Percentiles rank a stretch among this genome's conserved stretches.
Evolutionary conservation across 2,329 filamentous ascomycete species (phyloP).

Genomic region (Exophiala viscosa): DNA sequence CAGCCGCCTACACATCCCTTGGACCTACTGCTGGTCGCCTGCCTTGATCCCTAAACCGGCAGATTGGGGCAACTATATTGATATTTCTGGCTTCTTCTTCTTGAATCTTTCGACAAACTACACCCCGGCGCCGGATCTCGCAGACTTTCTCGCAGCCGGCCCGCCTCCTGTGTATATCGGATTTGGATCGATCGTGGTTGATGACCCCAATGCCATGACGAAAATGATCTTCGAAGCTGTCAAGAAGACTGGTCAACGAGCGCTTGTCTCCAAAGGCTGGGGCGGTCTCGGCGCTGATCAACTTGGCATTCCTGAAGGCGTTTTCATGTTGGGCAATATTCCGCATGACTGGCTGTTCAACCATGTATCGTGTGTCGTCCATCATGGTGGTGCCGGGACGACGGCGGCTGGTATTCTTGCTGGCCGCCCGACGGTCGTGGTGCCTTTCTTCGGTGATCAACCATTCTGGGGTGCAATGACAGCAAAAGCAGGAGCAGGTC

Average conservation of each 20-base stretch:
- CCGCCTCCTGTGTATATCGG: conserved; percentile 76
- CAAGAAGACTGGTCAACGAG: conserved; percentile 63
- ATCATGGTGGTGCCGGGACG: conserved; percentile 84
- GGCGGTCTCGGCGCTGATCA: conserved; percentile 74
- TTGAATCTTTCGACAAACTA: conserved; percentile 65
- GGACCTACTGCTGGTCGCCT: conserved; percentile 90
- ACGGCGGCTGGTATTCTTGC: conserved; percentile 80
- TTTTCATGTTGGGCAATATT: conserved; percentile 80
- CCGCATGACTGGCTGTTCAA: conserved; percentile 89
- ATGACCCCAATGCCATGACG: conserved; percentile 69
- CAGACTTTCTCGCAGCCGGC: conserved; percentile 63
- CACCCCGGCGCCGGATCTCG: conserved; percentile 62
- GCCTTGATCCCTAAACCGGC: conserved; percentile 72
- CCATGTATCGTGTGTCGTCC: conserved; percentile 74
- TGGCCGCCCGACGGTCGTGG: conserved; percentile 74
- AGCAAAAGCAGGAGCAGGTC: conserved; percentile 67
- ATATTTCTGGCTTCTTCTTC: conserved; percentile 74
- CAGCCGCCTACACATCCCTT: conserved; percentile 70
- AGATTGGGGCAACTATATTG: conserved; percentile 70
- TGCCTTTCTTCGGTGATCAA: conserved; percentile 85
- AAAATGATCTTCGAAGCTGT: conserved; percentile 69
- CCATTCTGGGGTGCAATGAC: conserved; percentile 81
- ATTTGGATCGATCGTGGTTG: conserved; percentile 78
- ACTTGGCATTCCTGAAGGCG: conserved; percentile 65
- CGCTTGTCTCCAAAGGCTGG: conserved; percentile 84